Conservation (phyloP, 2,329 filamentous ascomycete genomes). For the Dactylonectria macrodidyma region DNA sequence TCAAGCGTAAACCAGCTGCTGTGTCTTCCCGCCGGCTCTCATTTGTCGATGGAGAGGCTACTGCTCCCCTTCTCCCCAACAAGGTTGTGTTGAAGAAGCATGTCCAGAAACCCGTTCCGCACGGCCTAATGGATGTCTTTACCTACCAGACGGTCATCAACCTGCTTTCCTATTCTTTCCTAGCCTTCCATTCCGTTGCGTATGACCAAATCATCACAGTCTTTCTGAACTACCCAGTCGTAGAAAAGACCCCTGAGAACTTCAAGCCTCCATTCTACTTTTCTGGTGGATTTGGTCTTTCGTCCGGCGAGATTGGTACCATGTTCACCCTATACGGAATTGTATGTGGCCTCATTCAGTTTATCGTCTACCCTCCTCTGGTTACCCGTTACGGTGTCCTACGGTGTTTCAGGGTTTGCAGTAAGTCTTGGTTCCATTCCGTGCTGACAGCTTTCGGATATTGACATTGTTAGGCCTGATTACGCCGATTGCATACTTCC, state of each 20-base stretch:
- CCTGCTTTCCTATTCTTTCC: slow-evolving; percentile 82
- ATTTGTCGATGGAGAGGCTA: slow-evolving; percentile 70
- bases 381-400: slow-evolving; percentile 83
- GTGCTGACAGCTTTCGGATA: too few species aligned
- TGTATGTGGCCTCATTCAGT: slow-evolving; percentile 85
- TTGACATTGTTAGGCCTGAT: slow-evolving; percentile 63
- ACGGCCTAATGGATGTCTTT: slow-evolving; percentile 76
- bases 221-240: slow-evolving; percentile 83
- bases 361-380: slow-evolving; percentile 85
- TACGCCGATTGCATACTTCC: slow-evolving; percentile 82
- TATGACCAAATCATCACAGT: slow-evolving; percentile 92
- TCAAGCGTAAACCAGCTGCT: slow-evolving; percentile 44
- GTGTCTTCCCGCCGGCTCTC: slow-evolving; percentile 59
- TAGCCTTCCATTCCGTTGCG: slow-evolving; percentile 86
- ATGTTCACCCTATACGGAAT: slow-evolving; percentile 90
- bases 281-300: slow-evolving; percentile 82
- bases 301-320: slow-evolving; percentile 82
- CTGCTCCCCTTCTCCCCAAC: slow-evolving; percentile 66
- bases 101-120: slow-evolving; percentile 34
- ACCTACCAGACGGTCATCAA: slow-evolving; percentile 82
- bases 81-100: slow-evolving; percentile 46
- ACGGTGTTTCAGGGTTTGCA: slow-evolving; percentile 77
- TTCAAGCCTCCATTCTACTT: slow-evolving; percentile 84
- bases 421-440: slow-evolving; percentile 51
- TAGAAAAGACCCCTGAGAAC: slow-evolving; percentile 70